A percentile compares a stretch with the other conserved stretches of the same genome.
These are phyloP conservation scores for Phlyctochytrium bullatum DNA, from an alignment of 192 early-diverging fungal genomes.

Conservation along the genomic window DNA sequence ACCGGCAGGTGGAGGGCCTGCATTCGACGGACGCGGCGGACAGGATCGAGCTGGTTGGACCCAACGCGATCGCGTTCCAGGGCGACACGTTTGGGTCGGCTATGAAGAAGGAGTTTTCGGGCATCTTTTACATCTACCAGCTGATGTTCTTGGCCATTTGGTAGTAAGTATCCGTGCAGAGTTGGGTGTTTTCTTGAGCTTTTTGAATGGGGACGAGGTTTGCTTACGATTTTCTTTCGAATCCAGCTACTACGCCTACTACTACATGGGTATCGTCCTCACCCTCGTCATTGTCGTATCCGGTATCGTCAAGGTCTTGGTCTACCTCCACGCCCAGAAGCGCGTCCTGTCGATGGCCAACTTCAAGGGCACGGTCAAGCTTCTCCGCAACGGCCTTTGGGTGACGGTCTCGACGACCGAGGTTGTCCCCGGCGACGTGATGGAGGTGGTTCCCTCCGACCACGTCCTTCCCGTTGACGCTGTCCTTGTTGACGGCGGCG, in stretches of 20 bases:
- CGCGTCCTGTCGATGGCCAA: slow-evolving; percentile 46
- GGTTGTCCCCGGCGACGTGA: slow-evolving; percentile 71
- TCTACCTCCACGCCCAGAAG: slow-evolving; percentile 32
- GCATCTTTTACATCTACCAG: slow-evolving; percentile 47
- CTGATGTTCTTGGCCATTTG: slow-evolving; percentile 42
- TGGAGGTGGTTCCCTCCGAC: slow-evolving; percentile 44
- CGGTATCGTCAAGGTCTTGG: slow-evolving; percentile 40
- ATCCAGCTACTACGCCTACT: slow-evolving; percentile 39
- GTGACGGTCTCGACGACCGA: slow-evolving; percentile 42
- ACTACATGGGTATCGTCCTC: slow-evolving; percentile 48
- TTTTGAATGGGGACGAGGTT: background rate
- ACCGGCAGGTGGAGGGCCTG: slow-evolving; percentile 40
- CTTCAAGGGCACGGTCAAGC: slow-evolving; percentile 41
- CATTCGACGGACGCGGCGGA: slow-evolving; percentile 44
- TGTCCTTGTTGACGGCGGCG: slow-evolving; percentile 64
- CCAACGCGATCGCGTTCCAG: slow-evolving; percentile 69
- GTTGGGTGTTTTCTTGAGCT: background rate
- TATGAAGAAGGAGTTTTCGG: slow-evolving; percentile 53
- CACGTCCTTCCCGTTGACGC: slow-evolving; percentile 65
- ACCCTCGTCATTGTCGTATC: slow-evolving; percentile 40
- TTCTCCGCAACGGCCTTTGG: slow-evolving; percentile 61
- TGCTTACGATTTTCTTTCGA: background rate
- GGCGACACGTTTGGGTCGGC: slow-evolving; percentile 56
- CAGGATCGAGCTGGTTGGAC: slow-evolving; percentile 61
- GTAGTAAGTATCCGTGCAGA: slow-evolving; percentile 20